phyloP scores from a whole-genome alignment of 768 basidiomycete species.

The Lactarius hatsudake region DNA sequence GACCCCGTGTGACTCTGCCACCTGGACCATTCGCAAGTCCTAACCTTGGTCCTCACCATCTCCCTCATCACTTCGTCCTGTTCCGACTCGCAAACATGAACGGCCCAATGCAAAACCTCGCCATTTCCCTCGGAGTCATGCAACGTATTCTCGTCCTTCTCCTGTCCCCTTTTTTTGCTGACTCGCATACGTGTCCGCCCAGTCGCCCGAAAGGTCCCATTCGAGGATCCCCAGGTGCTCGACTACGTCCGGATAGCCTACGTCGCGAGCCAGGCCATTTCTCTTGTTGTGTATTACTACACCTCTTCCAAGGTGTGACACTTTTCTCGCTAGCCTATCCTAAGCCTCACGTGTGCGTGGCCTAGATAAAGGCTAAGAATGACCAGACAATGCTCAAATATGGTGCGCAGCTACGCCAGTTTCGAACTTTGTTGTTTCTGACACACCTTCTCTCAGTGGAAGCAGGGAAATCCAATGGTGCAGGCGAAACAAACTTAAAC shows the following conservation, averaged over 20 bases:
- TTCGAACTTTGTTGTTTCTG: neutral
- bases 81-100: slow-evolving; percentile 19
- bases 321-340: neutral
- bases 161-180: neutral
- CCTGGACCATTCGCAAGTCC: neutral
- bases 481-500: neutral
- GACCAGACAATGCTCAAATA: slow-evolving; percentile 96
- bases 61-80: neutral
- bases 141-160: slow-evolving; percentile 50
- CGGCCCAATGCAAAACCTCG: slow-evolving; percentile 50
- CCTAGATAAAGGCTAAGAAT: slow-evolving; percentile 89
- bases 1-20: neutral
- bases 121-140: slow-evolving; percentile 92
- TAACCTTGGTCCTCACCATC: neutral
- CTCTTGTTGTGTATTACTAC: slow-evolving; percentile 77
- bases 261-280: slow-evolving; percentile 65
- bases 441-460: slow-evolving; percentile 57
- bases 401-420: slow-evolving; percentile 46
- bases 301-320: slow-evolving; percentile 64
- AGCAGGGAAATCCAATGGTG: slow-evolving; percentile 70
- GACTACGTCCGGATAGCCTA: slow-evolving; percentile 84
- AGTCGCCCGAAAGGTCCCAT: slow-evolving; percentile 91
- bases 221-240: slow-evolving; percentile 83
- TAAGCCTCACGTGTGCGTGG: slow-evolving; percentile 18
- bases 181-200: slow-evolving; percentile 22